Conservation (phyloP, 2,329 filamentous ascomycete genomes). For the Neofusicoccum ribis region DNA sequence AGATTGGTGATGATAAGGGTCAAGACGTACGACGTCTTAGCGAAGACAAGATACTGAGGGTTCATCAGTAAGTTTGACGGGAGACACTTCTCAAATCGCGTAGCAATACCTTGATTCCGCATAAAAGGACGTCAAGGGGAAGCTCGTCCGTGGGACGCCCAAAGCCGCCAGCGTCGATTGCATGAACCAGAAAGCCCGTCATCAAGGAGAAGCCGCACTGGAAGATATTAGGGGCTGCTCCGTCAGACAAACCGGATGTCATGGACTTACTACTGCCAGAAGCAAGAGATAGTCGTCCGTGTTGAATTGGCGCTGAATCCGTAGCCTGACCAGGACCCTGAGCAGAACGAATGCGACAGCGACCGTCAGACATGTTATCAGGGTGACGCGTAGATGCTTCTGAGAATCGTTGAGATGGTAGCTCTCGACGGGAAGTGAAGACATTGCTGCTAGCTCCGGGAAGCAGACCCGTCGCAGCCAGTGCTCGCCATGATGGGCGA, state of each 20-base stretch:
- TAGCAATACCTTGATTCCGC: not conserved
- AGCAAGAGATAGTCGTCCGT: conserved; percentile 5
- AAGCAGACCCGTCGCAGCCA: not conserved
- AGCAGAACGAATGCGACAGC: not conserved
- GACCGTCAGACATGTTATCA: conserved; percentile 4
- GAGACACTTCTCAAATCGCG: too few species aligned
- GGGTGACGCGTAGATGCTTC: not conserved
- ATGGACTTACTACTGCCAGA: conserved; percentile 2
- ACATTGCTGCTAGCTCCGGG: not conserved
- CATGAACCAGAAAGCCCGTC: not conserved
- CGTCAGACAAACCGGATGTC: too few species aligned
- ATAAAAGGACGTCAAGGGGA: not conserved
- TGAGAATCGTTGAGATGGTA: not conserved
- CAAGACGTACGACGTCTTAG: not conserved
- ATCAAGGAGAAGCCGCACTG: not conserved
- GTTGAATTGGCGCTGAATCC: conserved; percentile 4
- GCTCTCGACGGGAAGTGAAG: not conserved
- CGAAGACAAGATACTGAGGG: not conserved
- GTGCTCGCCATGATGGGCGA: not conserved
- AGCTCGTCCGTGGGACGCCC: not conserved
- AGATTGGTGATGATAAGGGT: not conserved
- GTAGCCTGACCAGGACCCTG: not conserved
- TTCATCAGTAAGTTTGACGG: not conserved
- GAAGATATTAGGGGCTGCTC: not conserved
- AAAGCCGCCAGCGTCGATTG: not conserved